Percentiles rank a stretch among this genome's conserved stretches.
phyloP scores from a whole-genome alignment of 371 early-diverging fungal genomes.

The Capillidium rhysosporum region DNA sequence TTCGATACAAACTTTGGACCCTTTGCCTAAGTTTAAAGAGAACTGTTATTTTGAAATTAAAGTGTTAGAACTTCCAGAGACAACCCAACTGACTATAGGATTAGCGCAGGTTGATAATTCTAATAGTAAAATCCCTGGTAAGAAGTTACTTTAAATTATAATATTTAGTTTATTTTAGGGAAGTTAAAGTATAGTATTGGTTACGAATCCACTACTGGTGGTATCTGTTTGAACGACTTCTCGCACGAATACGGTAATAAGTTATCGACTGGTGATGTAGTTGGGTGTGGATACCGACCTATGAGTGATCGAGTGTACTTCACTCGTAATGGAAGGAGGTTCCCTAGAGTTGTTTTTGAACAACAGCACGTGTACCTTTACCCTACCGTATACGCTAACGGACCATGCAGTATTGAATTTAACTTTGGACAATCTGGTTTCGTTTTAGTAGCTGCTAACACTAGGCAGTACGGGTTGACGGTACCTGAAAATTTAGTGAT shows the following conservation, averaged over 20 bases:
- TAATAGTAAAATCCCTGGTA: background rate
- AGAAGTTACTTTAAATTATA: background rate
- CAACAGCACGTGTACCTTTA: conserved; percentile 10
- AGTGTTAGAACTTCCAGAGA: background rate
- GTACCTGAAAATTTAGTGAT: conserved; percentile 39
- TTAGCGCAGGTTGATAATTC: background rate
- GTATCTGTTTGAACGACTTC: conserved; percentile 20
- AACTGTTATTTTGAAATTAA: conserved; percentile 5
- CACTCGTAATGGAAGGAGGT: conserved; percentile 17
- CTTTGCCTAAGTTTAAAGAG: background rate
- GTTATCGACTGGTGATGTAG: conserved; percentile 12
- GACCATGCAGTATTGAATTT: conserved; percentile 16
- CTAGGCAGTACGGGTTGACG: conserved; percentile 60
- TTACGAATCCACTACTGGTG: background rate
- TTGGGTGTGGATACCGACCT: conserved; percentile 21
- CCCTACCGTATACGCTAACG: conserved; percentile 17
- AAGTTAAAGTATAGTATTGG: background rate
- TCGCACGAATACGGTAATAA: conserved; percentile 8
- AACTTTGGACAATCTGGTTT: conserved; percentile 25
- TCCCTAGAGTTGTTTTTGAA: conserved; percentile 15
- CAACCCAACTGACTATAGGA: background rate
- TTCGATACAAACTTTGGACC: background rate
- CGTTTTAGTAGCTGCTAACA: conserved; percentile 55
- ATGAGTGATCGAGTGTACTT: conserved; percentile 18
- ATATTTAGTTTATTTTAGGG: background rate